A percentile compares a stretch with the other conserved stretches of the same genome.
These are phyloP conservation scores for Scenedesmus sp. DNA, from an alignment of 163 green algal genomes.

Conservation along the genomic window DNA sequence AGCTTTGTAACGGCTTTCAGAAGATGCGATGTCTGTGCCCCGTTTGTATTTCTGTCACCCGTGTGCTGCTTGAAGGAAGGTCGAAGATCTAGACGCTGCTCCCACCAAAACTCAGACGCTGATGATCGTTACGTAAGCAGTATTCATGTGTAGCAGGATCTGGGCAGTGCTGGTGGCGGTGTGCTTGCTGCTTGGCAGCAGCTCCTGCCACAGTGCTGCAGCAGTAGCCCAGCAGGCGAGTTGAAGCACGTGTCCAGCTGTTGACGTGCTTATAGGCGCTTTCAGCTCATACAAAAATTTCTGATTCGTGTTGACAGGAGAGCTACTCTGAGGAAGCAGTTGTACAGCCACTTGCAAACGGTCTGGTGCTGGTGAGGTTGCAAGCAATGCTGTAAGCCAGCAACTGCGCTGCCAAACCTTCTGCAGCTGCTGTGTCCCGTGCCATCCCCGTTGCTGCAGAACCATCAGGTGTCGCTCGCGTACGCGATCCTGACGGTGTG, in stretches of 20 bases:
- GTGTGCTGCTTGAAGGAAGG: too few species aligned
- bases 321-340: conserved; percentile 56
- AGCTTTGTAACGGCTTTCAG: too few species aligned
- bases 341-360: conserved; percentile 47
- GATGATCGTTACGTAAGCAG: not conserved
- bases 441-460: not conserved
- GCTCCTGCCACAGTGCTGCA: not conserved
- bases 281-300: not conserved
- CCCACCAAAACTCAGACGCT: not conserved
- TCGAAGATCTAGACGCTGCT: not conserved
- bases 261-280: not conserved
- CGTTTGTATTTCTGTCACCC: too few species aligned
- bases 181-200: conserved; percentile 1
- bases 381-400: not conserved
- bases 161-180: not conserved
- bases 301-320: conserved; percentile 24
- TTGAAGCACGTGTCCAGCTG: not conserved
- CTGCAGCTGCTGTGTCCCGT: not conserved
- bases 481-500: not conserved
- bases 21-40: too few species aligned
- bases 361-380: conserved; percentile 44
- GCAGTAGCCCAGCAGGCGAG: not conserved
- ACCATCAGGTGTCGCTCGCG: not conserved
- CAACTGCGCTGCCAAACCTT: not conserved
- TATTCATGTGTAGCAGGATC: not conserved